Evolutionary conservation across 495 filamentous ascomycete genomes (phyloP), one percentile per base, ranked within the genome.

Genomic region (Lasiosphaeria miniovina): DNA sequence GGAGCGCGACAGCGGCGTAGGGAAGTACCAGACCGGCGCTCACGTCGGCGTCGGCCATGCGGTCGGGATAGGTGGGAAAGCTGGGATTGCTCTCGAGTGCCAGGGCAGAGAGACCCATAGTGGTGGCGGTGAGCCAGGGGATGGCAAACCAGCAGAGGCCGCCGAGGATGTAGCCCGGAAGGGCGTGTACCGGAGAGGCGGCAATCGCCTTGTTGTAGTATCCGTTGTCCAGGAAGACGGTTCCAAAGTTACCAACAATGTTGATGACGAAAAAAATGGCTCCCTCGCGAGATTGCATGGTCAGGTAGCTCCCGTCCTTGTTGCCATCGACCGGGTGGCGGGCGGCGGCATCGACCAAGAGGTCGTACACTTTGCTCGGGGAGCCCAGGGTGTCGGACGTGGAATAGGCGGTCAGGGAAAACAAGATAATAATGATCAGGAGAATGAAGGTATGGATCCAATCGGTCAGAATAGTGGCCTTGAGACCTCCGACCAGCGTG

Each of bases 241-340:
- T 93, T 50, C 89, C 84, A 49, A 88, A 90, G 71, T 88, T 90
- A 53, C 90, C 90, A 59, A 93, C 85, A 6, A 53, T 63, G 73
- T 98, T 96, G 75, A 98, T 98, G 53, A 98, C 85, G 79, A 96
- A 96, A 81, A 98, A 98, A 59, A 98, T 90, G 17, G 86, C 92
- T 32, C 93, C 93, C 65, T 96, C 86, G 61, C 85, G 86, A 11
- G 88, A 92, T 51, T 83, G 78, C 92, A 98, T 96, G 6, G 93
- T 96, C 7, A 98, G 73, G 65, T 96, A 96, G 65, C 86, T 90
- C 35, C 93, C 93, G 6, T 84, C 80, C 4, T 88, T 85, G 72
- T 98, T 98, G 10, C 93, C 93, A 0, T 82, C 83, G 12, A 98
- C 90, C 0, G 93, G 93, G 65, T 96, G 87, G 4, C 61, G 67